A percentile compares a stretch with the other conserved stretches of the same genome.
phyloP scores from a whole-genome alignment of 768 basidiomycete species.

The Cyclocybe cylindracea region DNA sequence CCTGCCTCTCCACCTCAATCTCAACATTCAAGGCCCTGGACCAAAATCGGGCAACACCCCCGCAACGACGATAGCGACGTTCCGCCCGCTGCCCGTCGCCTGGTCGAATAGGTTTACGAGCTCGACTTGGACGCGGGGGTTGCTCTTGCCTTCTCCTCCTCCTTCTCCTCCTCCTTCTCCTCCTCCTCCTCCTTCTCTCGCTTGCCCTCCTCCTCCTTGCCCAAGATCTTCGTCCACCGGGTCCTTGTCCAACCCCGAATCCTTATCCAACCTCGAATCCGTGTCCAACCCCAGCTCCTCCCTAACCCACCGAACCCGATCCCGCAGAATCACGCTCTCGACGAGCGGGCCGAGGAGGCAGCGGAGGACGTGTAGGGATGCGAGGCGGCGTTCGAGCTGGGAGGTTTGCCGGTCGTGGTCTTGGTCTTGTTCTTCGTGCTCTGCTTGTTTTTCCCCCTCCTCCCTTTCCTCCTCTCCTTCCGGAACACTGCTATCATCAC shows the following conservation, averaged over 20 bases:
- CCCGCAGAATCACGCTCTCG: slow-evolving; percentile 65
- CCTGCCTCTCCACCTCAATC: no score
- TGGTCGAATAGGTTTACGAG: slow-evolving; percentile 75
- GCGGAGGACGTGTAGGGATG: slow-evolving; percentile 63
- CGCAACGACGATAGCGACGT: slow-evolving; percentile 61
- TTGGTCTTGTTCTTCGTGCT: no score
- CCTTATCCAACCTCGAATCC: background rate
- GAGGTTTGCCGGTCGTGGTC: slow-evolving; percentile 10
- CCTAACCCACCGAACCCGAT: slow-evolving; percentile 59
- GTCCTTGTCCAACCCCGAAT: no score
- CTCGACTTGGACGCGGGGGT: slow-evolving; percentile 27
- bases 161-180: background rate
- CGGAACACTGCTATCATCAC: background rate
- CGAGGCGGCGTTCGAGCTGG: slow-evolving; percentile 42
- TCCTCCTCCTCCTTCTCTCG: background rate
- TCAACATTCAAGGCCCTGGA: no score
- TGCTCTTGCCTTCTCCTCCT: no score
- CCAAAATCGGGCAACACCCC: no score
- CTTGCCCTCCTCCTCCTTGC: no score
- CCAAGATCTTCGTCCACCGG: no score
- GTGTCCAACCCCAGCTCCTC: slow-evolving; percentile 31
- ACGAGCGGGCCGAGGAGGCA: slow-evolving; percentile 70
- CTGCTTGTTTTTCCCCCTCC: background rate
- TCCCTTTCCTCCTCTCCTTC: background rate
- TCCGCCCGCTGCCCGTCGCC: slow-evolving; percentile 68